phyloP scores from a whole-genome alignment of 164 flowering plant species.

The Platanus orientalis region DNA sequence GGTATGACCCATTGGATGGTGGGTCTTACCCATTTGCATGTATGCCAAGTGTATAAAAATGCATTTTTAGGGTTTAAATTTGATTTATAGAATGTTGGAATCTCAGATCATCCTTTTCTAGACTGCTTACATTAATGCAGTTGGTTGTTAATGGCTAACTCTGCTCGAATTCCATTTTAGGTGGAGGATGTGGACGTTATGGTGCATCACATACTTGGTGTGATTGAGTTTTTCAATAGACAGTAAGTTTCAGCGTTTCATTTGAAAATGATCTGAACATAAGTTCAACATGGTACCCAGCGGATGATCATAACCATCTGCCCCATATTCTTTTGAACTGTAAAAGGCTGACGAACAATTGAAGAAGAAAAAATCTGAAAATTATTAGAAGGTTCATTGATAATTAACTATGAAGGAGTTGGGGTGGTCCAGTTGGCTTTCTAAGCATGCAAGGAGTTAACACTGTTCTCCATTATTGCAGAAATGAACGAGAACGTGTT shows the following conservation, averaged over 20 bases:
- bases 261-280: background rate
- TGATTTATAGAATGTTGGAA: no score
- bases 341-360: no score
- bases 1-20: no score
- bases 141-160: slow-evolving; percentile 7
- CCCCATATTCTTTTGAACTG: background rate
- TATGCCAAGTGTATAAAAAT: no score
- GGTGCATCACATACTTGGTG: slow-evolving; percentile 62
- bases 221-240: slow-evolving; percentile 43
- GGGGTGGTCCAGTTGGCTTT: background rate
- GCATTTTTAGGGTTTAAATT: no score
- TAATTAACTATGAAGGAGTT: no score
- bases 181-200: slow-evolving; percentile 68
- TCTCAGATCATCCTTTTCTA: no score
- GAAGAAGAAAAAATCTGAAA: background rate
- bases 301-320: background rate
- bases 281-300: background rate
- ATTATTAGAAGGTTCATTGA: no score
- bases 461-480: slow-evolving; percentile 15
- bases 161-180: slow-evolving; percentile 21
- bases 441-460: background rate
- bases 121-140: background rate
- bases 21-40: no score
- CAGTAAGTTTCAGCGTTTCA: slow-evolving; percentile 28
- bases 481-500: slow-evolving; percentile 22